Evolutionary conservation across 495 filamentous ascomycete species (phyloP).

Genomic region (Xylaria grammica): DNA sequence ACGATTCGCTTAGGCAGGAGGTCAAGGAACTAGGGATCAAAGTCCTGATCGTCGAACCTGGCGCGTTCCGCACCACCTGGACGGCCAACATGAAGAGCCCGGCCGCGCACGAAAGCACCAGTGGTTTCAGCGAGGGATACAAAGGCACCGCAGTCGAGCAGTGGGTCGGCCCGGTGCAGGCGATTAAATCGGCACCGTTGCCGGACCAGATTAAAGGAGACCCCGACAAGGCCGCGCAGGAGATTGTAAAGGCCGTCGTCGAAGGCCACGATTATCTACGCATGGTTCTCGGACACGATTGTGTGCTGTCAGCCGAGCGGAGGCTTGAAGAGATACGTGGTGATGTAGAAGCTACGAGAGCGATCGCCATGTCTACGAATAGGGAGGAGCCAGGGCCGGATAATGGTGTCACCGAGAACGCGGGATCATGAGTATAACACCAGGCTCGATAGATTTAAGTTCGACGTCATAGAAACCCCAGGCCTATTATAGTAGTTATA

Average conservation of each 20-base stretch:
- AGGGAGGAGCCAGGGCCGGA: background rate
- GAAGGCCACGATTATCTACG: constrained; percentile 23
- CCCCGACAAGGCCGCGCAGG: constrained; percentile 45
- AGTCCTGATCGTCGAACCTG: constrained; percentile 54
- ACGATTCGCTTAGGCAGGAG: constrained; percentile 45
- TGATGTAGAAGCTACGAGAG: constrained; percentile 15
- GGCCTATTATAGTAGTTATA: too few relatives aligned
- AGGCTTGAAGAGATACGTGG: background rate
- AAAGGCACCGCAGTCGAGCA: constrained; percentile 23
- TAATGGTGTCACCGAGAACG: background rate
- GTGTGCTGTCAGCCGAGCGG: background rate
- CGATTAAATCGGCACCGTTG: background rate
- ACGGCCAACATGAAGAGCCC: constrained; percentile 22
- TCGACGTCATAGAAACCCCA: too few relatives aligned
- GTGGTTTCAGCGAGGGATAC: constrained; percentile 21
- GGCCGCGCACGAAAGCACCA: constrained; percentile 31
- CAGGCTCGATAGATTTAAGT: too few relatives aligned
- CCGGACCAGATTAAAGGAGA: constrained; percentile 37
- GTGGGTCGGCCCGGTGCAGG: constrained; percentile 8
- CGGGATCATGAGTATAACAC: too few relatives aligned
- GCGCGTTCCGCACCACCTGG: constrained; percentile 44
- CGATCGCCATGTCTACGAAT: constrained; percentile 4
- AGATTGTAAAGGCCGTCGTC: constrained; percentile 44
- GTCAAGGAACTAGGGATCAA: constrained; percentile 51
- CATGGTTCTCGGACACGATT: constrained; percentile 12